Evolutionary conservation across 2,329 filamentous ascomycete species (phyloP).

Genomic region (Zasmidium citrigriseum): DNA sequence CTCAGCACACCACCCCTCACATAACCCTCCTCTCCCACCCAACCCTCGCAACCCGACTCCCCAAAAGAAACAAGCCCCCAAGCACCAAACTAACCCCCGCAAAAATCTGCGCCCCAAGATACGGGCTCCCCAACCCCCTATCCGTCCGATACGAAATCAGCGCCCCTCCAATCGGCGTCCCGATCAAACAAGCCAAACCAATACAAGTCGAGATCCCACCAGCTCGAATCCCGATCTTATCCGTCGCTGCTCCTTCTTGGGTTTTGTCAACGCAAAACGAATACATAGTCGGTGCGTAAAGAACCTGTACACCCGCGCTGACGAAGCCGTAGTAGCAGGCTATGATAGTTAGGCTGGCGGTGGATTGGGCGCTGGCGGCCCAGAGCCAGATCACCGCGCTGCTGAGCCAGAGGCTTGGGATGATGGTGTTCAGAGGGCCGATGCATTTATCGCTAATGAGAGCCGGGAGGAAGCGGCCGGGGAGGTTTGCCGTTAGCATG

Average conservation of each 20-base stretch:
- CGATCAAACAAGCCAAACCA: slow-evolving; percentile 26
- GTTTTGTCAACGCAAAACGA: slow-evolving; percentile 18
- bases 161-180: slow-evolving; percentile 30
- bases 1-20: no score
- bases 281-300: slow-evolving; percentile 30
- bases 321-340: slow-evolving; percentile 38
- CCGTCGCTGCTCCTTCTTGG: slow-evolving; percentile 3
- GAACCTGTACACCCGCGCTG: slow-evolving; percentile 33
- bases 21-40: no score
- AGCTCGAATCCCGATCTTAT: slow-evolving; percentile 27
- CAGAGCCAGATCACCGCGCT: slow-evolving; percentile 54
- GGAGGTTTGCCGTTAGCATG: slow-evolving; percentile 34
- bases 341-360: slow-evolving; percentile 26
- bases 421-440: slow-evolving; percentile 38
- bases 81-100: slow-evolving; percentile 22
- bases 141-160: slow-evolving; percentile 21
- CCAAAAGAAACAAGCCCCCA: slow-evolving; percentile 24
- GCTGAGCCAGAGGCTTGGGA: slow-evolving; percentile 46
- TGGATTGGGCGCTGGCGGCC: slow-evolving; percentile 39
- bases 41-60: slow-evolving; percentile 23
- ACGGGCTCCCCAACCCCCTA: slow-evolving; percentile 18
- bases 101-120: slow-evolving; percentile 28
- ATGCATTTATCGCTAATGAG: slow-evolving; percentile 34
- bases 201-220: slow-evolving; percentile 28
- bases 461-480: slow-evolving; percentile 35